These are phyloP conservation scores for Penicillium sp. DNA, from an alignment of 2,329 filamentous ascomycete species.

Conservation along the genomic window DNA sequence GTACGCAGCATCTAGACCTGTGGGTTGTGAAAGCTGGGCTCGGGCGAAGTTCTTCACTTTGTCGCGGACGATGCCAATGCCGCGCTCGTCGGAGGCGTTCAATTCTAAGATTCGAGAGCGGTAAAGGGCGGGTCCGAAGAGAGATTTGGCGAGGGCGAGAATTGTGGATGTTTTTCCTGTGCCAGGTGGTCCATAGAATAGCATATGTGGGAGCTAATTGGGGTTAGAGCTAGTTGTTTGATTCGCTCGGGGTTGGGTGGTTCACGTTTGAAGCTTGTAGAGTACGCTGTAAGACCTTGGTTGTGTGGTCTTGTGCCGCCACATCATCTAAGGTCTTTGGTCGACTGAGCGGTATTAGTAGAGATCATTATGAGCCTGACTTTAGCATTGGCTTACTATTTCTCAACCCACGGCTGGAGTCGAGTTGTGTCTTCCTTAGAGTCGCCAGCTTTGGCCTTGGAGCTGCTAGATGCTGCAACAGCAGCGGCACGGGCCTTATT, in stretches of 20 bases:
- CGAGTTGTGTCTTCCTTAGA: slow-evolving; percentile 62
- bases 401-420: slow-evolving; percentile 95
- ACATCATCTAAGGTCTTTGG: slow-evolving; percentile 94
- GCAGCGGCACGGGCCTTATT: slow-evolving; percentile 76
- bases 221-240: slow-evolving; percentile 3
- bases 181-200: slow-evolving; percentile 96
- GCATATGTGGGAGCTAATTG: slow-evolving; percentile 85
- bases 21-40: slow-evolving; percentile 84
- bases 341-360: slow-evolving; percentile 58
- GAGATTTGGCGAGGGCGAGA: slow-evolving; percentile 92
- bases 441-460: slow-evolving; percentile 64
- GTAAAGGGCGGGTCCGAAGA: slow-evolving; percentile 93
- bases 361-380: neutral
- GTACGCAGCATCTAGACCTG: slow-evolving; percentile 63
- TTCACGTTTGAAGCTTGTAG: slow-evolving; percentile 87
- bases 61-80: slow-evolving; percentile 92
- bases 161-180: slow-evolving; percentile 98
- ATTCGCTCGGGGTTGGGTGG: neutral
- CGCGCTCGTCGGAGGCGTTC: slow-evolving; percentile 98
- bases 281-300: slow-evolving; percentile 86
- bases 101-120: slow-evolving; percentile 95
- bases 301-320: slow-evolving; percentile 94
- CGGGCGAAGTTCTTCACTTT: slow-evolving; percentile 98
- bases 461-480: slow-evolving; percentile 70
- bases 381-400: slow-evolving; percentile 66